Percentiles rank a stretch among this genome's conserved stretches.
Evolutionary conservation across 2,329 filamentous ascomycete species (phyloP).

Genomic region (Venturia effusa): DNA sequence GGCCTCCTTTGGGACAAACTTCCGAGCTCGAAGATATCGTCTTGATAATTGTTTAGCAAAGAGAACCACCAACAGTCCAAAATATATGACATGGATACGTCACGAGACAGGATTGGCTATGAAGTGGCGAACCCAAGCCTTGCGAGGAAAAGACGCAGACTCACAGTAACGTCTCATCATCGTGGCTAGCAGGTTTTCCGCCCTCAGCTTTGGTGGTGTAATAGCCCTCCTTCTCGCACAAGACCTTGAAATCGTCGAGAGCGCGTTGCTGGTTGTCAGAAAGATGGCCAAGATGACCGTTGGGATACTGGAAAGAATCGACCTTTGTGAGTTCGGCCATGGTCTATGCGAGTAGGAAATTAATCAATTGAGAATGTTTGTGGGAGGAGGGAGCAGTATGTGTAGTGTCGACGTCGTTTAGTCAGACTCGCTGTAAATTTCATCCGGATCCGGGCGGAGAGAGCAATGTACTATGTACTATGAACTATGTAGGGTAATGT

Average conservation of each 20-base stretch:
- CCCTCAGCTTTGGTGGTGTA: constrained; percentile 37
- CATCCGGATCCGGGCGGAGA: not conserved
- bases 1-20: constrained; percentile 68
- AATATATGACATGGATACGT: not conserved
- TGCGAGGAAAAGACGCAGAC: constrained; percentile 20
- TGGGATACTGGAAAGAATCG: constrained; percentile 45
- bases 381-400: not conserved
- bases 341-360: not conserved
- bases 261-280: constrained; percentile 55
- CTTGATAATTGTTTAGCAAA: constrained; percentile 31
- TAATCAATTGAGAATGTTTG: not conserved
- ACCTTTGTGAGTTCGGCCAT: constrained; percentile 10
- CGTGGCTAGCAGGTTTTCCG: constrained; percentile 45
- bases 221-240: constrained; percentile 54
- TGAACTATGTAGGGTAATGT: too few relatives aligned
- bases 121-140: not conserved
- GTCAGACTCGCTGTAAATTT: not conserved
- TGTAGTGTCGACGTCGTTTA: constrained; percentile 2
- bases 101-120: not conserved
- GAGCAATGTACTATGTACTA: not conserved
- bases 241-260: constrained; percentile 59
- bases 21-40: constrained; percentile 75
- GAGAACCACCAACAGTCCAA: not conserved
- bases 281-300: constrained; percentile 73
- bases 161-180: constrained; percentile 63